phyloP scores from a whole-genome alignment of 1,284 basidiomycete species.

The Apiotrichum laibachii region DNA sequence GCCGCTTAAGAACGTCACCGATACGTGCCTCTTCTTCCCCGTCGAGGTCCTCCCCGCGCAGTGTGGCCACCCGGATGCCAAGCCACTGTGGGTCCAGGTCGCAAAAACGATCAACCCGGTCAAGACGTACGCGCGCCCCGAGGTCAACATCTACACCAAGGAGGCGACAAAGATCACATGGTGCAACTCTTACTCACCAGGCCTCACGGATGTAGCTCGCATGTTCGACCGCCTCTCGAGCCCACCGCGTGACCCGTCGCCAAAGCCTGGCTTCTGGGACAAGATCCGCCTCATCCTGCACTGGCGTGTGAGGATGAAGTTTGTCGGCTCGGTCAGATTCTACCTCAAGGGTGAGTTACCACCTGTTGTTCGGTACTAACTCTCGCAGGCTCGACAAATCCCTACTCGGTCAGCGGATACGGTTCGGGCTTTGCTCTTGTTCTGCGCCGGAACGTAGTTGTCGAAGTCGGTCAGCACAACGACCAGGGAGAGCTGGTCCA shows the following conservation, averaged over 20 bases:
- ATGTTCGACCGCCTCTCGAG: conserved; percentile 79
- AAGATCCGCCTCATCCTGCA: conserved; percentile 83
- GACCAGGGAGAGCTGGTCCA: conserved; percentile 77
- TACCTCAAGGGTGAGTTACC: conserved; percentile 71
- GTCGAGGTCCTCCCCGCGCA: conserved; percentile 62
- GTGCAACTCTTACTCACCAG: conserved; percentile 85
- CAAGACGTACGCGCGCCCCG: conserved; percentile 82
- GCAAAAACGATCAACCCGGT: conserved; percentile 95
- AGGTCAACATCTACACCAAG: conserved; percentile 64
- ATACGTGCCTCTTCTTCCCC: conserved; percentile 70
- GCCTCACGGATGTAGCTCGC: conserved; percentile 81
- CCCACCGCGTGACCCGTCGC: conserved; percentile 80
- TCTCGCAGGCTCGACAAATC: conserved; percentile 71
- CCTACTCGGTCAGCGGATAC: conserved; percentile 67
- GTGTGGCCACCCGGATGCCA: conserved; percentile 58
- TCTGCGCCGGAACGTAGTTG: conserved; percentile 73
- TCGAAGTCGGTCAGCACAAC: conserved; percentile 73
- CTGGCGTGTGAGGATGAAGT: conserved; percentile 72
- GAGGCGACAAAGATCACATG: conserved; percentile 76
- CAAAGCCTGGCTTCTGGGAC: conserved; percentile 91
- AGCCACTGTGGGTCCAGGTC: conserved; percentile 64
- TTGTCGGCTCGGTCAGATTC: conserved; percentile 71
- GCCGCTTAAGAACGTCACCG: conserved; percentile 55
- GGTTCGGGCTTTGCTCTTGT: conserved; percentile 88
- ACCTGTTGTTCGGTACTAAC: conserved; percentile 10